Conservation (phyloP, 352 stramenopile species). For the Peronospora tabacina region DNA sequence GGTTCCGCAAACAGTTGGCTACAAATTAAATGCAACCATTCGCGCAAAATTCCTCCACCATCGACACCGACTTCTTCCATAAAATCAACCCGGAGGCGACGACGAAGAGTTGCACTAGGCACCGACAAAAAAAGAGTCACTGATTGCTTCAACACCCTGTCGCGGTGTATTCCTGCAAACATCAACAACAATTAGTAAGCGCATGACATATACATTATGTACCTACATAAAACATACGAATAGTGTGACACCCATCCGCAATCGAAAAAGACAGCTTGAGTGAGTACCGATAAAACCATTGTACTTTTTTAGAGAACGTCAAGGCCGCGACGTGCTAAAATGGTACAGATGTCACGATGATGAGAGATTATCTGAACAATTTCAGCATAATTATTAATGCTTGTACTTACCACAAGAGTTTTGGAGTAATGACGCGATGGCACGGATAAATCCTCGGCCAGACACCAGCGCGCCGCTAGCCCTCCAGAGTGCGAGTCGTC, state of each 20-base stretch:
- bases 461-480: conserved; percentile 13
- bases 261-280: conserved; percentile 49
- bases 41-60: conserved; percentile 65
- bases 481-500: conserved; percentile 19
- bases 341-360: neutral
- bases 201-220: neutral
- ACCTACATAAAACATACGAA: conserved; percentile 34
- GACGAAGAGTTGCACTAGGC: conserved; percentile 41
- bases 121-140: conserved; percentile 49
- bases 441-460: conserved; percentile 23
- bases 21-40: conserved; percentile 75
- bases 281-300: conserved; percentile 63
- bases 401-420: conserved; percentile 17
- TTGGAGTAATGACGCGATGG: conserved; percentile 29
- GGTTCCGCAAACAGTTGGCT: conserved; percentile 48
- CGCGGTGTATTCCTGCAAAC: conserved; percentile 42
- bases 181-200: neutral
- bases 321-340: conserved; percentile 35
- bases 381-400: neutral
- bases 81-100: conserved; percentile 81
- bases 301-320: conserved; percentile 51
- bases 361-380: neutral
- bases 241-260: conserved; percentile 50
- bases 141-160: conserved; percentile 66
- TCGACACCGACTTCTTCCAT: conserved; percentile 72